Base-by-base conservation (phyloP, 768 basidiomycete species). In the Omphalotus guepiniiformis region DNA sequence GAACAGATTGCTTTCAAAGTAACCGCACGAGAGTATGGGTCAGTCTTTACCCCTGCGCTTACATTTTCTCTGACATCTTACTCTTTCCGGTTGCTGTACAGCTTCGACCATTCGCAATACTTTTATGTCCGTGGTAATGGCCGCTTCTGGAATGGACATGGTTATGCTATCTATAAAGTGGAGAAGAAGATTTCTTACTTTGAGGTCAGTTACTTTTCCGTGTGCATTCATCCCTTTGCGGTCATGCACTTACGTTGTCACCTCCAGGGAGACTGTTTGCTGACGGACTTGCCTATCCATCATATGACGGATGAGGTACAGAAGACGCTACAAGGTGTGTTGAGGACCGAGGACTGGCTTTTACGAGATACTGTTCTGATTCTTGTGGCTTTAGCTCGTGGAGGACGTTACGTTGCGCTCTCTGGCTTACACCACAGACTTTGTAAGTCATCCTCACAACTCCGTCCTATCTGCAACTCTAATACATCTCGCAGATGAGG, bases 391-490 rank as follows among this genome's bases (percentile, higher is more conserved):
- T 21, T 30, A 57, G 55, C 42, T 12, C 52, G 56, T 16, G 56
- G 56, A 12, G 27, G 22, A 12, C 37, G 37, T 5, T 57, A 58
- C 21, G 39, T 37, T 7, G 23, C 50, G 11, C 42, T 46, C 6
- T 25, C 53, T 25, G 56, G 56, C 16, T 28, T 54, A 9, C 56
- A 58, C 28, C 54, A 57, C 30, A 47, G 28, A 39, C 26, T 36
- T 15, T 58, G 56, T 52, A 25, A 39, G 56, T 57, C 23, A n/a
- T 42, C 2, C 4, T 25, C 29, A 18, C 4, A n/a, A n/a, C n/a
- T n/a, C n/a, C n/a, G 32, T 15, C 11, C 21, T 39, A 19, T 6
- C 23, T 4, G 23, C 26, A 16, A 27, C 22, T 27, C 29, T 39
- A 13, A 41, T 28, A 32, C 21, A n/a, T 29, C 42, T 9, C 9